Conservation (phyloP, 176 grass and related monocot genomes). For the Juncus effusus region DNA sequence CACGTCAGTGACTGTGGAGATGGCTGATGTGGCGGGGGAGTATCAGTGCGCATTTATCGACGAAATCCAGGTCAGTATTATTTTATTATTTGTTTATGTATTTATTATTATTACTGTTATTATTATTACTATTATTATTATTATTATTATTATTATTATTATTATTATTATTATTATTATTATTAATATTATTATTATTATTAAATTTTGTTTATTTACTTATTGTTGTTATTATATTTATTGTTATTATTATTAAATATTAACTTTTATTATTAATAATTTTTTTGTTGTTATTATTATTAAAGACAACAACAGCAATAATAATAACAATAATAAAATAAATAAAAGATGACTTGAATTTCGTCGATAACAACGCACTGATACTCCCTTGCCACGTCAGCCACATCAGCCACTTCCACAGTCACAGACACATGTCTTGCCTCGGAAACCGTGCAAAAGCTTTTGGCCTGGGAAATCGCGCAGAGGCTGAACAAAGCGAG, state of each 20-base stretch:
- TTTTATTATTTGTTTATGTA: constrained; percentile 14
- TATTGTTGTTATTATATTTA: too few relatives aligned
- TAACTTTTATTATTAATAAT: too few relatives aligned
- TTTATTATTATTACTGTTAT: constrained; percentile 18
- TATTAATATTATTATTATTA: too few relatives aligned
- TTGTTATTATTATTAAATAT: too few relatives aligned
- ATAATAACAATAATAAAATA: constrained; percentile 14
- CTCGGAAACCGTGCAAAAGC: constrained; percentile 78
- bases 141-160: too few relatives aligned
- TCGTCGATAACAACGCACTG: constrained; percentile 92
- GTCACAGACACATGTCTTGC: constrained; percentile 31
- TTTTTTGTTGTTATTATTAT: too few relatives aligned
- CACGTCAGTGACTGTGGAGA: constrained; percentile 89
- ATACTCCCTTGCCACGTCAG: constrained; percentile 68
- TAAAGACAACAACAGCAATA: too few relatives aligned
- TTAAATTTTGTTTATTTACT: too few relatives aligned
- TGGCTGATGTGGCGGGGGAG: constrained; percentile 68
- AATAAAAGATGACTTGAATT: constrained; percentile 95
- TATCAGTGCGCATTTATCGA: constrained; percentile 91
- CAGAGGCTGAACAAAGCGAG: constrained; percentile 80
- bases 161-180: too few relatives aligned
- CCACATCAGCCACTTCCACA: constrained; percentile 21
- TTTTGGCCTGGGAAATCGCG: constrained; percentile 82
- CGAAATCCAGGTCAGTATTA: constrained; percentile 86
- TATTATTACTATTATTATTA: too few relatives aligned